These are phyloP conservation scores for Coffea eugenioides DNA, from an alignment of 257 asterid species.

Conservation along the genomic window DNA sequence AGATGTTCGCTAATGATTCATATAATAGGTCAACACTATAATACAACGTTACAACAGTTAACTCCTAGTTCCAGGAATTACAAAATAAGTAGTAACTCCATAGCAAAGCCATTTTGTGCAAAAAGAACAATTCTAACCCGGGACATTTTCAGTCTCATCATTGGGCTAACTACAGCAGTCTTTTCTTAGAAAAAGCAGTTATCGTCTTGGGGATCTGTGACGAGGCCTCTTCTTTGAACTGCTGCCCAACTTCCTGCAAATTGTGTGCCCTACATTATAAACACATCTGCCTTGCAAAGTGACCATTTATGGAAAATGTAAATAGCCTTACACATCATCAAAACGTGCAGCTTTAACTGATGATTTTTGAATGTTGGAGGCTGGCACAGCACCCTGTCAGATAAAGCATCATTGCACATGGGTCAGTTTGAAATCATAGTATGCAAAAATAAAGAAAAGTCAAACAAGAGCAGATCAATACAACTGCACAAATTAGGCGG, in stretches of 20 bases:
- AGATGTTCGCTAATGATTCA: constrained; percentile 15
- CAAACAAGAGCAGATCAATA: not conserved
- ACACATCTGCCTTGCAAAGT: not conserved
- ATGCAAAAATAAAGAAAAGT: not conserved
- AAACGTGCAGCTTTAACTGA: constrained; percentile 57
- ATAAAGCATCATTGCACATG: constrained; percentile 2
- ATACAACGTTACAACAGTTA: constrained; percentile 36
- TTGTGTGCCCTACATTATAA: constrained; percentile 13
- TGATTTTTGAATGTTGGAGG: constrained; percentile 55
- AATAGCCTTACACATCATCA: constrained; percentile 63
- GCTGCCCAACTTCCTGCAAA: constrained; percentile 59
- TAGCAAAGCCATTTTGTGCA: constrained; percentile 32
- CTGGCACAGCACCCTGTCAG: constrained; percentile 54
- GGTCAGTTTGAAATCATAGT: not conserved
- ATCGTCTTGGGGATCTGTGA: constrained; percentile 36
- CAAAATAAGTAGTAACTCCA: constrained; percentile 21
- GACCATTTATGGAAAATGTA: not conserved
- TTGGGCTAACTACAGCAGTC: constrained; percentile 7
- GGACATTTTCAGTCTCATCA: constrained; percentile 14
- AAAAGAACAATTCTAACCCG: constrained; percentile 21
- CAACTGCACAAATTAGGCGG: too few relatives aligned
- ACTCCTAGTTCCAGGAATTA: constrained; percentile 29
- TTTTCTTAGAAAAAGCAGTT: not conserved
- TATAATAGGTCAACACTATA: constrained; percentile 21
- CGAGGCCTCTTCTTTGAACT: constrained; percentile 68